A percentile compares a stretch with the other conserved stretches of the same genome.
These are phyloP conservation scores for Mortierella sp. DNA, from an alignment of 371 early-diverging fungal genomes.

Conservation along the genomic window DNA sequence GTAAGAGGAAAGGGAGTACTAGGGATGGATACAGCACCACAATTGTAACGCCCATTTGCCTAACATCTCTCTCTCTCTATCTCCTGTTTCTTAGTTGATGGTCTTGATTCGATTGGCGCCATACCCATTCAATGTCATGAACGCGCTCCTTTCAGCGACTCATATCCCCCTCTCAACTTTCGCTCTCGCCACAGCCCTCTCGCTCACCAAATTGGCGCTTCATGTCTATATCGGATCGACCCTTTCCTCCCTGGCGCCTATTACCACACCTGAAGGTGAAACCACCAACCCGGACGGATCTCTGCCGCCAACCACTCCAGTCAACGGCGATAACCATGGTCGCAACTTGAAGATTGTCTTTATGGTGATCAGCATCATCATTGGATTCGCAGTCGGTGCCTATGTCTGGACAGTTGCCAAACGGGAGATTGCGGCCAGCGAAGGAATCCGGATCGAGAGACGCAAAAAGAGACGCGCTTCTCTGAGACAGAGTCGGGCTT, in stretches of 20 bases:
- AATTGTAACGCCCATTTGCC: not conserved
- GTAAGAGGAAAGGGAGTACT: not conserved
- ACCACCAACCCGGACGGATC: constrained; percentile 9
- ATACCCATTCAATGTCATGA: constrained; percentile 82
- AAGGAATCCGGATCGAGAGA: constrained; percentile 41
- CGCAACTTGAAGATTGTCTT: constrained; percentile 57
- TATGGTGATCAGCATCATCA: constrained; percentile 60
- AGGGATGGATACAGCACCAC: not conserved
- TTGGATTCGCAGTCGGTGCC: constrained; percentile 68
- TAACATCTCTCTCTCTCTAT: not conserved
- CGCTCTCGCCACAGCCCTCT: constrained; percentile 75
- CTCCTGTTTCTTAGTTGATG: constrained; percentile 61
- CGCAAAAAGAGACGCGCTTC: constrained; percentile 39
- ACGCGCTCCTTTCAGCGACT: constrained; percentile 76
- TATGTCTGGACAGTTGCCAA: constrained; percentile 72
- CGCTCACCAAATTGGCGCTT: constrained; percentile 73
- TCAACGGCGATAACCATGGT: constrained; percentile 8
- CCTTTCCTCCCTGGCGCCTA: constrained; percentile 71
- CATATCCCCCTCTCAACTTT: constrained; percentile 69
- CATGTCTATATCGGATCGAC: constrained; percentile 85
- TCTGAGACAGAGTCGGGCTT: constrained; percentile 28
- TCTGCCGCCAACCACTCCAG: not conserved
- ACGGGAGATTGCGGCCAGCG: constrained; percentile 64
- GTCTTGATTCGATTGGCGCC: constrained; percentile 81
- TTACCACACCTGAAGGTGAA: constrained; percentile 27